phyloP scores from a whole-genome alignment of 2,329 filamentous ascomycete species.

The Phyllosticta paracitricarpa region DNA sequence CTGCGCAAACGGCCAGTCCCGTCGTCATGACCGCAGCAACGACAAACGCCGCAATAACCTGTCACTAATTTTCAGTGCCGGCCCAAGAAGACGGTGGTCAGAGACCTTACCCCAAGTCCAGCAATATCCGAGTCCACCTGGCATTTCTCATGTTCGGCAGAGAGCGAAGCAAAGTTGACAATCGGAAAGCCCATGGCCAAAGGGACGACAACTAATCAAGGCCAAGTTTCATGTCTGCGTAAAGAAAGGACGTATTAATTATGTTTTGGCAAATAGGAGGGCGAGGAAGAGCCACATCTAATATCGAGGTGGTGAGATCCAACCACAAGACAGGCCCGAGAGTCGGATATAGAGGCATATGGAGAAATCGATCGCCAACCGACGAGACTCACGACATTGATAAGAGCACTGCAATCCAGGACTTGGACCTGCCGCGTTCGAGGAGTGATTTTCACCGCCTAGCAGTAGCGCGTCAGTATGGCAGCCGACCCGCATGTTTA shows the following conservation, averaged over 20 bases:
- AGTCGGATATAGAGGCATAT: background rate
- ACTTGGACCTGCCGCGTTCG: background rate
- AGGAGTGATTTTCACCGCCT: background rate
- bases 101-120: background rate
- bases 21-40: background rate
- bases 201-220: background rate
- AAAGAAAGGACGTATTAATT: background rate
- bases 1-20: background rate
- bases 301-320: background rate
- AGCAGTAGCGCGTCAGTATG: background rate
- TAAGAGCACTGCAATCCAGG: background rate
- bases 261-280: background rate
- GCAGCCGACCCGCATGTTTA: background rate
- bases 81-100: background rate
- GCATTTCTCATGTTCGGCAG: background rate
- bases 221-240: background rate
- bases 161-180: background rate
- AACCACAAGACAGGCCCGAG: background rate
- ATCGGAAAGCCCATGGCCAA: background rate
- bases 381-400: background rate
- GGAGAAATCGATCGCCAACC: background rate
- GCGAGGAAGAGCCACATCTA: background rate
- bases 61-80: background rate
- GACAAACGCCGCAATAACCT: slow-evolving; percentile 2
- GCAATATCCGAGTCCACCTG: background rate